Conservation (phyloP, 257 asterid species). For the Cordia subcordata region DNA sequence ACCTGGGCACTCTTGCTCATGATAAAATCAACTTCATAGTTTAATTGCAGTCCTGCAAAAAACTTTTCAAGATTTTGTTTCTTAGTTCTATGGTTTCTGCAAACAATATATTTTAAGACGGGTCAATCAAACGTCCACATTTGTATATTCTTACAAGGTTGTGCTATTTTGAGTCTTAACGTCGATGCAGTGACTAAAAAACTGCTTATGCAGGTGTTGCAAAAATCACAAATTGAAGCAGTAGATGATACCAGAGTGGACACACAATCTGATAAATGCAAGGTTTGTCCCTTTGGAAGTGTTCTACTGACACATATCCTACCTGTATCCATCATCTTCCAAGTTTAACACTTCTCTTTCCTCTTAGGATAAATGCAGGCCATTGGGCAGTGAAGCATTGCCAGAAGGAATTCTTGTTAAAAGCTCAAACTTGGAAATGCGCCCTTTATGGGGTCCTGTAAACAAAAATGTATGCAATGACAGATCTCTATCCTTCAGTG, state of each 20-base stretch:
- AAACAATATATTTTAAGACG: too few species aligned
- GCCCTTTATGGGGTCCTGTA: constrained; percentile 54
- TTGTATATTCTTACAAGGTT: constrained; percentile 6
- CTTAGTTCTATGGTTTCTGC: too few species aligned
- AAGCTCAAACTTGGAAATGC: constrained; percentile 69
- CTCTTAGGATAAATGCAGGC: constrained; percentile 59
- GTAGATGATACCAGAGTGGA: constrained; percentile 13
- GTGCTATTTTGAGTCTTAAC: background rate
- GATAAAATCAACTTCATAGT: too few species aligned
- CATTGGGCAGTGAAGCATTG: constrained; percentile 59
- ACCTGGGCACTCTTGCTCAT: too few species aligned
- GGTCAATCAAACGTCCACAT: background rate
- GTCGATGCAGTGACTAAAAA: constrained; percentile 1
- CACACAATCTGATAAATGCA: constrained; percentile 34
- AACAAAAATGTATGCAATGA: constrained; percentile 29
- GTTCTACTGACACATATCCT: background rate
- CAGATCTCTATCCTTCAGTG: background rate
- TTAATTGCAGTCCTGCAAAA: too few species aligned
- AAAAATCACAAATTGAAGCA: constrained; percentile 10
- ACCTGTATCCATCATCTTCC: background rate
- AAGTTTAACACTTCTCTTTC: constrained; percentile 6
- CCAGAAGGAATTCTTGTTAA: constrained; percentile 67
- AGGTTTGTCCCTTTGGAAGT: constrained; percentile 35
- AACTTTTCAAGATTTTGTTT: too few species aligned
- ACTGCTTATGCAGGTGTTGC: constrained; percentile 22